Evolutionary conservation across 306 rosid species (phyloP), one percentile per base, ranked within the genome.

Genomic region (Dicorynia guianensis): DNA sequence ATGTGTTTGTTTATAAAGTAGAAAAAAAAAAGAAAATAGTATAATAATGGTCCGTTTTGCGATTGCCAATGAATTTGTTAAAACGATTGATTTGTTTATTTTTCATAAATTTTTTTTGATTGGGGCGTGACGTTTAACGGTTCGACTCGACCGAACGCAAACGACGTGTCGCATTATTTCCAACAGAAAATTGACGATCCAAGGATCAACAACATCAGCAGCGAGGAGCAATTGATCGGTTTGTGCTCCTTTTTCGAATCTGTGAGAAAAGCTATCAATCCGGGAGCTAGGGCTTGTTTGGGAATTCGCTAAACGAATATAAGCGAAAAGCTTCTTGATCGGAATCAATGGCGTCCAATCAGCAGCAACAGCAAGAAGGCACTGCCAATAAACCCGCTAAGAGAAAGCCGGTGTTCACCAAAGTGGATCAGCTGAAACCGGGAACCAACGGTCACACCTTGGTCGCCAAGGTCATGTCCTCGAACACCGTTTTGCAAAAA

Each of bases 361-460:
- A 52, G 40, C 80, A 74, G 11, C 71, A 66, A 11, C 55, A 52
- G 19, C 80, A 73, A 40, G 59, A n/a, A 17, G 60, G 43, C 0
- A 67, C 34, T 18, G 15, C 44, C 15, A 44, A 56, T 33, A 83
- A 73, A 79, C 87, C 87, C 1, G 90, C 72, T 1, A 85, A 90
- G 77, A 79, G 96, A 53, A 90, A 93, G 73, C 97, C 96, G 0
- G 90, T 90, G 42, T 93, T 93, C 89, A 81, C 77, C 14, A 90
- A 90, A 82, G 87, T 93, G 64, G 93, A 89, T 56, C 87, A 88
- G 74, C 90, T 93, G 52, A 86, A 85, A 52, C 97, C 97, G 3
- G 97, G 92, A 18, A 88, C 96, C 46, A 80, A 72, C 71, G 97
- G 97, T 55, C 97, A 93, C 83, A 93, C 90, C 18, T 80, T 93